These are phyloP conservation scores for Xylaria sp. DNA, from an alignment of 2,329 filamentous ascomycete species.

Conservation along the genomic window DNA sequence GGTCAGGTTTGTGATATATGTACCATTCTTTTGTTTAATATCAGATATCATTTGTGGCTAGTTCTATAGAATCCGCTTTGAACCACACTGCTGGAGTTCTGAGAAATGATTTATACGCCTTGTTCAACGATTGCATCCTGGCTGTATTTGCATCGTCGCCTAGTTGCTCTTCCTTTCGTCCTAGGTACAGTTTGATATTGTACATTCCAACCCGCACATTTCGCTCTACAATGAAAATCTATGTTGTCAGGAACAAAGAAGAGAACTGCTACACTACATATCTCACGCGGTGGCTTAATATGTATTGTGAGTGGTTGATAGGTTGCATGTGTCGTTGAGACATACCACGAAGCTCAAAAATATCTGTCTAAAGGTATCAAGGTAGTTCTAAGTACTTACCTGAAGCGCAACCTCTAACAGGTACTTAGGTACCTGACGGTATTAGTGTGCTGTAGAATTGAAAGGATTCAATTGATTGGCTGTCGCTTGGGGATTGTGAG, in stretches of 20 bases:
- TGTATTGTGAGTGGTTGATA: neutral
- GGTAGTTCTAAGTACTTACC: neutral
- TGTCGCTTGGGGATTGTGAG: conserved; percentile 21
- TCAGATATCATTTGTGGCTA: neutral
- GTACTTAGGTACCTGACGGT: neutral
- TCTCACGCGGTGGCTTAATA: neutral
- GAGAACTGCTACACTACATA: too few species aligned
- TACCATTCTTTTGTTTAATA: too few species aligned
- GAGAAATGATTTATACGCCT: neutral
- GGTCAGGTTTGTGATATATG: neutral
- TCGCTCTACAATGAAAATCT: neutral
- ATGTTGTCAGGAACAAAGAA: neutral
- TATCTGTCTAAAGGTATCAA: neutral
- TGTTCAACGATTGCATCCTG: neutral
- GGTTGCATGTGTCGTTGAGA: neutral
- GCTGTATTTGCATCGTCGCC: neutral
- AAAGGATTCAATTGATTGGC: conserved; percentile 29
- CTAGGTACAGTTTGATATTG: neutral
- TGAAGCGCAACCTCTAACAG: neutral
- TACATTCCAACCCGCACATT: neutral
- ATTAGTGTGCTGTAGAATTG: neutral
- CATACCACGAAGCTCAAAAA: neutral
- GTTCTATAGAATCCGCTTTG: neutral
- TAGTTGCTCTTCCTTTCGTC: neutral
- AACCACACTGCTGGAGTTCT: neutral